phyloP scores from a whole-genome alignment of 257 asterid species.

The Voacanga thouarsii region DNA sequence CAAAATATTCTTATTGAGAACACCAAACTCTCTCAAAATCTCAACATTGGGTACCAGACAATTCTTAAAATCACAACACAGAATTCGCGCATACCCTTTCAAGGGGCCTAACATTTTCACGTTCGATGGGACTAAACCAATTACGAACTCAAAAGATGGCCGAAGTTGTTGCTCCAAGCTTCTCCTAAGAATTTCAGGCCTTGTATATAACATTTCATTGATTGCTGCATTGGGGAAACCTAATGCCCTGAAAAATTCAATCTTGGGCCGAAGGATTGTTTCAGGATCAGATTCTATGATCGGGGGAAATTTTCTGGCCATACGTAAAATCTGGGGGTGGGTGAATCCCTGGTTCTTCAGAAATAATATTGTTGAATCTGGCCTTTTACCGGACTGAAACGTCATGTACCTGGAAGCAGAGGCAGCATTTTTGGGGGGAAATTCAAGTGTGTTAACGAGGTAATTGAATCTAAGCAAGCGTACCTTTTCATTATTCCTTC shows the following conservation, averaged over 20 bases:
- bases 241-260: neutral
- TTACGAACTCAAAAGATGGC: conserved; percentile 4
- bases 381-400: conserved; percentile 9
- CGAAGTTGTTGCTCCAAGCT: conserved; percentile 3
- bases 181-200: neutral
- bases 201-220: neutral
- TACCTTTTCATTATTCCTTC: neutral
- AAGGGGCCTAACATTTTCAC: neutral
- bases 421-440: conserved; percentile 21
- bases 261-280: conserved; percentile 17
- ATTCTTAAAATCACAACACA: neutral
- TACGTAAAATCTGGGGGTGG: neutral
- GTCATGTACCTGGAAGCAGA: conserved; percentile 5
- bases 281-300: conserved; percentile 15
- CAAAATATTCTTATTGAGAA: neutral
- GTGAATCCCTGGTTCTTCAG: conserved; percentile 17
- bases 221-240: conserved; percentile 1
- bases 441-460: conserved; percentile 15
- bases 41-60: neutral
- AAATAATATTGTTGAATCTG: conserved; percentile 21
- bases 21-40: conserved; percentile 9
- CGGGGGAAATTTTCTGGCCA: conserved; percentile 14
- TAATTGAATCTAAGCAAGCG: conserved; percentile 11
- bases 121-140: neutral
- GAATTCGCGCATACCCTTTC: neutral